phyloP scores from a whole-genome alignment of 257 asterid genomes.

The Przewalskia tangutica region DNA sequence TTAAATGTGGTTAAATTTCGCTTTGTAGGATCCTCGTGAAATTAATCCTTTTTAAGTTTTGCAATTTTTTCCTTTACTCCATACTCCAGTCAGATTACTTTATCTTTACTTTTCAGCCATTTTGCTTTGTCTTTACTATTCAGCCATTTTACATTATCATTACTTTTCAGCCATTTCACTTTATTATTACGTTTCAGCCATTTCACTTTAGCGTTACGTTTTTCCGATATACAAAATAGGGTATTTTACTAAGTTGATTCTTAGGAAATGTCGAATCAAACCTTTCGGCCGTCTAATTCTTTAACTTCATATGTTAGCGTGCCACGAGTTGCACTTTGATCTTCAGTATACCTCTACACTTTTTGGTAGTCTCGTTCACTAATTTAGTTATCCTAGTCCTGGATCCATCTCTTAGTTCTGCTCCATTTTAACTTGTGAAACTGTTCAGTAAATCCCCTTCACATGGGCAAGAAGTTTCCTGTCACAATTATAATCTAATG shows the following conservation, averaged over 20 bases:
- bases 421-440: not conserved
- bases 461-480: not conserved
- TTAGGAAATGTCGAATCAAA: too few species aligned
- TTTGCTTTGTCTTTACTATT: not conserved
- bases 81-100: not conserved
- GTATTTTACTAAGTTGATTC: too few species aligned
- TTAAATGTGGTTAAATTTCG: slow-evolving; percentile 39
- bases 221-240: too few species aligned
- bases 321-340: not conserved
- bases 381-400: not conserved
- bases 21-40: slow-evolving; percentile 43
- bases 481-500: not conserved
- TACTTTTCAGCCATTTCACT: not conserved
- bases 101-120: not conserved
- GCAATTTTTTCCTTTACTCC: not conserved
- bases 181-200: not conserved
- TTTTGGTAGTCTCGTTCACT: not conserved
- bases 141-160: not conserved
- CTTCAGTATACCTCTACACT: not conserved
- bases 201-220: not conserved
- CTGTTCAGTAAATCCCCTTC: not conserved
- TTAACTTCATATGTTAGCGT: not conserved
- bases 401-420: not conserved
- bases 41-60: slow-evolving; percentile 23
- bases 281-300: not conserved